Evolutionary conservation across 257 asterid species (phyloP).

Genomic region (Solanum ahanhuiri): DNA sequence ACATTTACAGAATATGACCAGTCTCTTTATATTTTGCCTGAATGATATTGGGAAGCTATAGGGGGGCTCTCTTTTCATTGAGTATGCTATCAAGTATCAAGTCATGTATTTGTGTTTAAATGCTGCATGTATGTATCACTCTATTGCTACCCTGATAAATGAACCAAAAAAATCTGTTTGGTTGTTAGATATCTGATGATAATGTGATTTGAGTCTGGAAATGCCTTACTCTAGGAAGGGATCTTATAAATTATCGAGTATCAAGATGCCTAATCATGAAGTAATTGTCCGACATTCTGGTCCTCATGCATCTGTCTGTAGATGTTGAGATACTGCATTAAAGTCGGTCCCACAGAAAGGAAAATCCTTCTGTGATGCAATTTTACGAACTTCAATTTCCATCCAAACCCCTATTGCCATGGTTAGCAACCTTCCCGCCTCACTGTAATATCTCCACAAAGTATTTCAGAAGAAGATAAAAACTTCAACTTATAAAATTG

Average conservation of each 20-base stretch:
- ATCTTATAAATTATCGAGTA: not conserved
- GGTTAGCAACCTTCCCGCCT: not conserved
- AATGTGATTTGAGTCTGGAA: not conserved
- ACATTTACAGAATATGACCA: not conserved
- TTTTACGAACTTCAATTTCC: not conserved
- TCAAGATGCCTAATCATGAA: not conserved
- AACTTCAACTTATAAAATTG: not conserved
- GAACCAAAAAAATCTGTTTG: not conserved
- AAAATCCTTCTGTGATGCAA: not conserved
- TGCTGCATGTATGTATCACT: not conserved
- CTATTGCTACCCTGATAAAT: not conserved
- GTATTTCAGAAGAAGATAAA: not conserved
- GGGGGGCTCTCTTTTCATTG: not conserved
- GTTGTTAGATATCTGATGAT: not conserved
- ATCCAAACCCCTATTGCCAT: not conserved
- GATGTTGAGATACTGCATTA: not conserved
- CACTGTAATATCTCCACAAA: not conserved
- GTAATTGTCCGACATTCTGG: not conserved
- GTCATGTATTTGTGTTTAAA: not conserved
- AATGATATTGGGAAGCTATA: not conserved
- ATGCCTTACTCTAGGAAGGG: not conserved
- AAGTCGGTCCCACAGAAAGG: not conserved
- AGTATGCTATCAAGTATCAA: not conserved
- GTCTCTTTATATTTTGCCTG: not conserved
- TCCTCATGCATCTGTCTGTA: not conserved